These are phyloP conservation scores for Claviceps maximensis DNA, from an alignment of 2,329 filamentous ascomycete genomes.

Conservation along the genomic window DNA sequence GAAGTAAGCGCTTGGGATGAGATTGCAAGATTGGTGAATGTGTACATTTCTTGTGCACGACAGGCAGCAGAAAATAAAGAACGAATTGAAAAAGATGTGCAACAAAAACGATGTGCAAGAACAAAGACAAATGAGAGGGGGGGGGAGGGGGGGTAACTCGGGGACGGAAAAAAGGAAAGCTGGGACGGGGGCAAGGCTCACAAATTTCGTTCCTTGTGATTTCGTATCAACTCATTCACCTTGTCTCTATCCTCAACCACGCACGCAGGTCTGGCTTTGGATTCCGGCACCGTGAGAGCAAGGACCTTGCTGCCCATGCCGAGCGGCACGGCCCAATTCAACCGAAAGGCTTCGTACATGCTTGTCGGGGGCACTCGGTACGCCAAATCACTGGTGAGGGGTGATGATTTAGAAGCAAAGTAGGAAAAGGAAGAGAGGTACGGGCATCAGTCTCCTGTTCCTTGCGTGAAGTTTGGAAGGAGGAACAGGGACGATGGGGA, in stretches of 20 bases:
- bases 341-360: slow-evolving; percentile 36
- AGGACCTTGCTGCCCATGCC: slow-evolving; percentile 40
- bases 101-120: too few species aligned
- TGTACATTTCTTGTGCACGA: too few species aligned
- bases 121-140: too few species aligned
- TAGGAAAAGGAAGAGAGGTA: background rate
- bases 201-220: slow-evolving; percentile 36
- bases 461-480: background rate
- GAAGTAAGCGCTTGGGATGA: background rate
- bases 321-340: slow-evolving; percentile 37
- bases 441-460: background rate
- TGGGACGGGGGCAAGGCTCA: slow-evolving; percentile 28
- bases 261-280: slow-evolving; percentile 15
- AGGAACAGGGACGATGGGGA: too few species aligned
- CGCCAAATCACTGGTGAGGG: slow-evolving; percentile 35
- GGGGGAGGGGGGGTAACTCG: too few species aligned
- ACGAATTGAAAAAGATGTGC: background rate
- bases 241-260: slow-evolving; percentile 24
- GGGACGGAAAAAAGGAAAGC: too few species aligned
- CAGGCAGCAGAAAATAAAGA: too few species aligned
- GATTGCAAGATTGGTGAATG: too few species aligned
- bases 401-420: background rate
- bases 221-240: slow-evolving; percentile 41
- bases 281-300: slow-evolving; percentile 50
- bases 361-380: slow-evolving; percentile 22